These are phyloP conservation scores for Candida stauntonica DNA, from an alignment of 805 yeast genomes.

Conservation along the genomic window DNA sequence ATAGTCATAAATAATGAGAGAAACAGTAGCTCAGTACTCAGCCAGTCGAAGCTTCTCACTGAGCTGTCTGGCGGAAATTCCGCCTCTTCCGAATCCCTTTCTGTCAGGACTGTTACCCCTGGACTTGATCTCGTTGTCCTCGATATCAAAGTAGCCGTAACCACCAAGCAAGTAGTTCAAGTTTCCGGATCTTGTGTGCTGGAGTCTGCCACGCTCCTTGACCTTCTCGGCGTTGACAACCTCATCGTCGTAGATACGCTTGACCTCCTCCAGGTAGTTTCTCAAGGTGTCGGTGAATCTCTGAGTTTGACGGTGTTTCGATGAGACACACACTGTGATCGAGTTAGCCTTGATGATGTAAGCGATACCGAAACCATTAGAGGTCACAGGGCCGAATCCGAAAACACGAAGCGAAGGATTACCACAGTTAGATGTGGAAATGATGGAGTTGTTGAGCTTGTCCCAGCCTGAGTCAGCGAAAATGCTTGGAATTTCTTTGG, in stretches of 20 bases:
- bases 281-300: conserved; percentile 69
- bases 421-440: conserved; percentile 88
- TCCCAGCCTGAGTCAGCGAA: conserved; percentile 91
- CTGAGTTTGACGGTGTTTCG: conserved; percentile 83
- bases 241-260: conserved; percentile 39
- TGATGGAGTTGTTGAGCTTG: conserved; percentile 68
- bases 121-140: conserved; percentile 57
- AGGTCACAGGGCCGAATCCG: conserved; percentile 89
- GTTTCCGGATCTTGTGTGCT: conserved; percentile 30
- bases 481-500: conserved; percentile 56
- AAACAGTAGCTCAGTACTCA: conserved; percentile 20
- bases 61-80: conserved; percentile 24
- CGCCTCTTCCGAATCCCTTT: conserved; percentile 19
- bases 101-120: conserved; percentile 29
- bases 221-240: conserved; percentile 14
- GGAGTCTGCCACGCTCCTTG: conserved; percentile 26
- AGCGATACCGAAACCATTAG: conserved; percentile 92
- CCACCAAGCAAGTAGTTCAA: conserved; percentile 61
- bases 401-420: conserved; percentile 82
- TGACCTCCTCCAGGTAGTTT: conserved; percentile 57
- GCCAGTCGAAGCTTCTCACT: conserved; percentile 29
- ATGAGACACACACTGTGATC: conserved; percentile 74
- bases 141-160: conserved; percentile 77
- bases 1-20: conserved; percentile 2
- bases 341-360: conserved; percentile 81